These are phyloP conservation scores for Quercus alba DNA, from an alignment of 306 rosid species.

Conservation along the genomic window DNA sequence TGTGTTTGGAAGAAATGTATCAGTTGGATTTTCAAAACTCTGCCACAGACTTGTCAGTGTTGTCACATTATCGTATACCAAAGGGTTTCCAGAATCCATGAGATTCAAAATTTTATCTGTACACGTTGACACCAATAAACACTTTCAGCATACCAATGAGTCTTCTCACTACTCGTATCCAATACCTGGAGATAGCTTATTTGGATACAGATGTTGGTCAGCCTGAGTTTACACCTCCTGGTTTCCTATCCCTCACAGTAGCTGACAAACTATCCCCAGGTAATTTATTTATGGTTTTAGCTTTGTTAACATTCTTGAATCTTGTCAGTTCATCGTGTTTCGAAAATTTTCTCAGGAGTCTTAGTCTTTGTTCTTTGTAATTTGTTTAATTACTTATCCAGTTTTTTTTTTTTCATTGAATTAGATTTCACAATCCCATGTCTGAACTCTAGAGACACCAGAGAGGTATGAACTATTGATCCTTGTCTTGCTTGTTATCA, in stretches of 20 bases:
- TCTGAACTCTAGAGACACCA: conserved; percentile 53
- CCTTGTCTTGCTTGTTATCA: conserved; percentile 8
- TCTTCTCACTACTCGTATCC: no score
- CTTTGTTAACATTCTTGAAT: neutral
- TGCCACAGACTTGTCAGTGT: no score
- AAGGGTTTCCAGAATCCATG: no score
- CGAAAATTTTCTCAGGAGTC: neutral
- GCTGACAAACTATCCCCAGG: conserved; percentile 59
- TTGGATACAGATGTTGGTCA: conserved; percentile 94
- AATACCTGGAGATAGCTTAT: conserved; percentile 50
- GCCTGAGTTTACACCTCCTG: conserved; percentile 90
- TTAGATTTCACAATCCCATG: conserved; percentile 79
- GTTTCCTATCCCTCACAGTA: conserved; percentile 64
- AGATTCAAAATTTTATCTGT: no score
- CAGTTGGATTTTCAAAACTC: no score
- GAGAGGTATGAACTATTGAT: conserved; percentile 61
- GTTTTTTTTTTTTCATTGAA: conserved; percentile 5
- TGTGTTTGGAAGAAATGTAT: no score
- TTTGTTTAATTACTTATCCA: neutral
- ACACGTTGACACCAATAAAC: no score
- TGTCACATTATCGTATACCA: no score
- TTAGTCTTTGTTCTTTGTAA: neutral
- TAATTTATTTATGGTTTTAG: conserved; percentile 23
- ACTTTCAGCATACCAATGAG: no score
- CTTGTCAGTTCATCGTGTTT: neutral